Conservation (phyloP, 345 rosid genomes). For the Salix arbutifolia region DNA sequence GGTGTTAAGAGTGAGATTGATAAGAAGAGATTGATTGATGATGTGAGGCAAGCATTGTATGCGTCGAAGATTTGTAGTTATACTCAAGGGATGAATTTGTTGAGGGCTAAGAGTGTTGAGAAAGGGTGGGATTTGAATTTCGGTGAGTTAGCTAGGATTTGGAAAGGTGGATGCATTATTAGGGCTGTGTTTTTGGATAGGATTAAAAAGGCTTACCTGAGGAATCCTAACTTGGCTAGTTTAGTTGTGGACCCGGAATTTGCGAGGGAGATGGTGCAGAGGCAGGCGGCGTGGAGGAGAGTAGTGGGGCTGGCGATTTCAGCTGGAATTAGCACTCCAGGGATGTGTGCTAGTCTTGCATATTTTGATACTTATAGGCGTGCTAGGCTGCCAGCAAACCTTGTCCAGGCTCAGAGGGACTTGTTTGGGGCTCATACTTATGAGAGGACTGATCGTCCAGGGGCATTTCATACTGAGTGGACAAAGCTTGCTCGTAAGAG, state of each 20-base stretch:
- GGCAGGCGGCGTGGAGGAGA: constrained; percentile 99
- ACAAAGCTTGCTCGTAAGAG: constrained; percentile 71
- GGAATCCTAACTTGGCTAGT: constrained; percentile 81
- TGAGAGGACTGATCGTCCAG: constrained; percentile 81
- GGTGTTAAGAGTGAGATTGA: constrained; percentile 43
- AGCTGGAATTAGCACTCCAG: constrained; percentile 92
- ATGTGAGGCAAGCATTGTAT: constrained; percentile 86
- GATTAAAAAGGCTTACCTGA: constrained; percentile 92
- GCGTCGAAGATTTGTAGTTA: constrained; percentile 95
- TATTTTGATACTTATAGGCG: constrained; percentile 95
- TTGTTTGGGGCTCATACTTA: constrained; percentile 96
- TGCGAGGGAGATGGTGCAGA: constrained; percentile 93
- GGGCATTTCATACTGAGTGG: constrained; percentile 85
- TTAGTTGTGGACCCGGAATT: constrained; percentile 93
- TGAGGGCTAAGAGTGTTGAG: constrained; percentile 84
- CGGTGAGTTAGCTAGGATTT: constrained; percentile 85
- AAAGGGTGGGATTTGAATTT: constrained; percentile 82
- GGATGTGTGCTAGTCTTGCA: constrained; percentile 94
- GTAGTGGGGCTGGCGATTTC: constrained; percentile 87
- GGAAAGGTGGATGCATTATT: constrained; percentile 98
- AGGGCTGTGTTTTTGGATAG: constrained; percentile 95
- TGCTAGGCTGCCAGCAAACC: constrained; percentile 79
- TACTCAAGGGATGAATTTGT: constrained; percentile 92
- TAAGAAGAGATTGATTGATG: constrained; percentile 86
- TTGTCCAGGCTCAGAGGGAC: constrained; percentile 98